Conservation (phyloP, 2,329 filamentous ascomycete genomes). For the Penicillium sp. region DNA sequence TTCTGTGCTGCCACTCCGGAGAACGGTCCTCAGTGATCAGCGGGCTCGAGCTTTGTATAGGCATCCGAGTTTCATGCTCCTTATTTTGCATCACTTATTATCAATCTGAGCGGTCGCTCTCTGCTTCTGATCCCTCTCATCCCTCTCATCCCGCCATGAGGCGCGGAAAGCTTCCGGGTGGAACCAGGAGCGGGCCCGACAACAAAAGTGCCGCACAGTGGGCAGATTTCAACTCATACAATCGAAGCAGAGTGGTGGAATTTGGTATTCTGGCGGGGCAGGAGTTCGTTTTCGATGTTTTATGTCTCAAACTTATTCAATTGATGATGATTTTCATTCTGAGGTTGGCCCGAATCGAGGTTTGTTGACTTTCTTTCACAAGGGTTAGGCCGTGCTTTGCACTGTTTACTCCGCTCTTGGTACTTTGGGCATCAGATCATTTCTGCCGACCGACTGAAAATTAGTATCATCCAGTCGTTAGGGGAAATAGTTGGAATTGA, state of each 20-base stretch:
- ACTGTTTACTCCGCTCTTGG: neutral
- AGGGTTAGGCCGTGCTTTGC: no score
- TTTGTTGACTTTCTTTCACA: no score
- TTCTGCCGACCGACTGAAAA: neutral
- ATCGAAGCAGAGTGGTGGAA: neutral
- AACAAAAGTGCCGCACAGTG: neutral
- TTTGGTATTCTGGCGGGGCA: neutral
- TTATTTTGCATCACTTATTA: neutral
- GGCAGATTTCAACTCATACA: neutral
- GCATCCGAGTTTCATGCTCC: no score
- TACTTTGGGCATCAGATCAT: neutral
- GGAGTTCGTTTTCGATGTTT: neutral
- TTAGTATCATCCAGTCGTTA: neutral
- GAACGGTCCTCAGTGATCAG: no score
- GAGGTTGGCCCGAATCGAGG: no score
- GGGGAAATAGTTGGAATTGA: neutral
- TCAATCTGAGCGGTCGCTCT: neutral
- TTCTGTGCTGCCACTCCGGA: neutral
- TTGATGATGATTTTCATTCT: neutral
- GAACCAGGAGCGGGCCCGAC: neutral
- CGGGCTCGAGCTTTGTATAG: no score
- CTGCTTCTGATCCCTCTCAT: neutral
- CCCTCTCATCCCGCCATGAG: neutral
- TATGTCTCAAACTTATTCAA: neutral
- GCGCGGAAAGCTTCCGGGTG: conserved; percentile 3